Evolutionary conservation across 805 yeast genomes (phyloP), one percentile per base, ranked within the genome.

Genomic region (Cyberlindnera galapagoensis): DNA sequence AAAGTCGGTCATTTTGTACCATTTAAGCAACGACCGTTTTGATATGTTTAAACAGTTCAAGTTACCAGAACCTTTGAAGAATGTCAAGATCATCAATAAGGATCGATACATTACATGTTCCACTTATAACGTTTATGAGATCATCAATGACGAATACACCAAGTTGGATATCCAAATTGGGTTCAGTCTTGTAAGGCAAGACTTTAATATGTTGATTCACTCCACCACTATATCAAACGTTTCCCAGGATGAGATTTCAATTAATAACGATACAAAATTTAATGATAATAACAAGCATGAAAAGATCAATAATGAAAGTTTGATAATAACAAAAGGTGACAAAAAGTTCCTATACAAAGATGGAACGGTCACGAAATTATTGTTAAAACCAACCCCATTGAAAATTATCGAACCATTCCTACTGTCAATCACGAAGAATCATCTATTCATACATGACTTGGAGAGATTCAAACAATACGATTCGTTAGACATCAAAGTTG

Each of bases 41-140:
- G 49, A 46, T 12, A 47, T 51, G 39, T 35, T 31, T 5, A 36
- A 38, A 15, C 57, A 57, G 26, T 41, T 47, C 20, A 46, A 44
- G 14, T 16, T 56, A 2, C 49, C 49, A 5, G 63, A 59, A 24
- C 47, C 49, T 26, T 34, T 56, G 3, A 24, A 33, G 3, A 24
- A 29, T 6, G 40, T 61, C 15, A 39, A 50, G 27, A 43, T 47
- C 13, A 30, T 56, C 11, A 33, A 44, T 13, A 31, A 42, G 5
- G 32, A 43, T 22, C 29, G 26, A 12, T 19, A 35, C 8, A 40
- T 57, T 7, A 46, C 41, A 4, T 45, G 49, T n/a, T 32, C 54
- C 17, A 35, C 31, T 11, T 41, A 57, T 0, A 53, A 43, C 23
- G 51, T 45, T 30, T 41, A 33, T 28, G 30, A 37, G 14, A 29